Percentiles rank a stretch among this genome's conserved stretches.
phyloP scores from a whole-genome alignment of 1,284 basidiomycete genomes.

The Athelia sp. region DNA sequence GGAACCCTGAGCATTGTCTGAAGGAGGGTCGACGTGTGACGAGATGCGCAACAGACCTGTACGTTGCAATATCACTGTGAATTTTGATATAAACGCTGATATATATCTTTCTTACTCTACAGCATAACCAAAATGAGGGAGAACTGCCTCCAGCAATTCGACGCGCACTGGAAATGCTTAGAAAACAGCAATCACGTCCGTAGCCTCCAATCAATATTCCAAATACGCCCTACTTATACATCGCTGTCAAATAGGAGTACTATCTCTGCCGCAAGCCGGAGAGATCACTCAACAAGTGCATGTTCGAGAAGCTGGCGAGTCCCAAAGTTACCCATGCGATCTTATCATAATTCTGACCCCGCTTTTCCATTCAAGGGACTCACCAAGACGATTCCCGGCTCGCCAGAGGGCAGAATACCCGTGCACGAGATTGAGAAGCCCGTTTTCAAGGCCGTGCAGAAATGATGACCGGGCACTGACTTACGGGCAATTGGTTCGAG shows the following conservation, averaged over 20 bases:
- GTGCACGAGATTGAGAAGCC: constrained; percentile 91
- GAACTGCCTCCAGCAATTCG: constrained; percentile 86
- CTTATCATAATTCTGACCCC: background rate
- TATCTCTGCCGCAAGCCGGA: constrained; percentile 90
- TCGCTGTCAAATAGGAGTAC: constrained; percentile 63
- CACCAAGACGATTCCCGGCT: constrained; percentile 89
- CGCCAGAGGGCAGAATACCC: constrained; percentile 79
- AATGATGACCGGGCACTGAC: constrained; percentile 16
- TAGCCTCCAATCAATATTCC: constrained; percentile 4
- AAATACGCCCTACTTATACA: background rate
- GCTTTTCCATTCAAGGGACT: constrained; percentile 62
- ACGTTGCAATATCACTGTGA: constrained; percentile 30
- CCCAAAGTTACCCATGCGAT: constrained; percentile 5
- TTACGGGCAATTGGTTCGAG: too few relatives aligned
- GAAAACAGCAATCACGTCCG: constrained; percentile 92
- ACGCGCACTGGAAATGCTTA: constrained; percentile 93
- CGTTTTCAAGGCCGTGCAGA: constrained; percentile 73
- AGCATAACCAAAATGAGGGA: constrained; percentile 94
- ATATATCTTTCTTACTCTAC: background rate
- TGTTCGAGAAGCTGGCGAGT: constrained; percentile 92
- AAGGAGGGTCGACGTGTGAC: constrained; percentile 96
- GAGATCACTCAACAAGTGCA: constrained; percentile 87
- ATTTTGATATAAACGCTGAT: background rate
- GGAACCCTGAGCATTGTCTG: constrained; percentile 89
- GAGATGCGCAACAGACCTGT: constrained; percentile 93